Percentiles rank a stretch among this genome's conserved stretches.
phyloP scores from a whole-genome alignment of 768 basidiomycete genomes.

The Agaricus bisporus region DNA sequence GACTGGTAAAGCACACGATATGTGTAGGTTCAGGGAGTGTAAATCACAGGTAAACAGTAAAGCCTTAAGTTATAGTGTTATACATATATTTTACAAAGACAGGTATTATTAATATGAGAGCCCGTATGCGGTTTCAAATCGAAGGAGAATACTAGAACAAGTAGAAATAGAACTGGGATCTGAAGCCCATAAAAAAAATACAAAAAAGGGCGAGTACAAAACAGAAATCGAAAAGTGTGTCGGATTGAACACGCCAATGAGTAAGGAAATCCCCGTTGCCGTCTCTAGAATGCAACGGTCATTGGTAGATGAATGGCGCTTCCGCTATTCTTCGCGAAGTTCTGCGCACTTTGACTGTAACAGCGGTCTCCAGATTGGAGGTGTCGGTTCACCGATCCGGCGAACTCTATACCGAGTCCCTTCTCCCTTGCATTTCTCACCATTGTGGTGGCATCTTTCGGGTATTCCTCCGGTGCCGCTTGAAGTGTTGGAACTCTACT shows the following conservation, averaged over 20 bases:
- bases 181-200: background rate
- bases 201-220: background rate
- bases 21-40: too few species aligned
- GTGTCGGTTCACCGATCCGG: constrained; percentile 7
- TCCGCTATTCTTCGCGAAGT: background rate
- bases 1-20: too few species aligned
- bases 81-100: too few species aligned
- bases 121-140: too few species aligned
- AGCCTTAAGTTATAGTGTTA: too few species aligned
- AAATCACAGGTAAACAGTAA: too few species aligned
- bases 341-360: constrained; percentile 1
- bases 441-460: constrained; percentile 12
- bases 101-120: too few species aligned
- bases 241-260: background rate
- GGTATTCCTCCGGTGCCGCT: constrained; percentile 14
- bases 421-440: constrained; percentile 27
- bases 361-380: background rate
- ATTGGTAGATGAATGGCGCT: constrained; percentile 7
- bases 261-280: too few species aligned
- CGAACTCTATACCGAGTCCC: constrained; percentile 27
- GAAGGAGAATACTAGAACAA: background rate
- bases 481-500: constrained; percentile 13
- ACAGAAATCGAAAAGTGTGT: background rate
- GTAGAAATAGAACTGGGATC: background rate
- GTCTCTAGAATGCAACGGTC: background rate